Percentiles rank a stretch among this genome's conserved stretches.
phyloP scores from a whole-genome alignment of 2,329 filamentous ascomycete genomes.

The Xylariaceae sp. region DNA sequence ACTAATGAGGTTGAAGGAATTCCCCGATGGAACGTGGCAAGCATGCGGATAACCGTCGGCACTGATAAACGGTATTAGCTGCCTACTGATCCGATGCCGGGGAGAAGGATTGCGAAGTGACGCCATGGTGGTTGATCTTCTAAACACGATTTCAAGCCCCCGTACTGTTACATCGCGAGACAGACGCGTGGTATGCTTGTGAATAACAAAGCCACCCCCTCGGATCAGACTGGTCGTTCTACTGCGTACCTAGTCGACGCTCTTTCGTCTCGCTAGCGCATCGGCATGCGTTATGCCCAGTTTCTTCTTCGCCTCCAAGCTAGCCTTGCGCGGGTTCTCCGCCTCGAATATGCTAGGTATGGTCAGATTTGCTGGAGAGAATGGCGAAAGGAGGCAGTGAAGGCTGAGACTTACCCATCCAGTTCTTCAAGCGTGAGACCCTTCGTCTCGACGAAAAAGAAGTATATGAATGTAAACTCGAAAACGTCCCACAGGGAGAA shows the following conservation, averaged over 20 bases:
- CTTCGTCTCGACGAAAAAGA: constrained; percentile 35
- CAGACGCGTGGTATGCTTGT: no score
- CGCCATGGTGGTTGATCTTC: no score
- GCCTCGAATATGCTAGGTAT: constrained; percentile 33
- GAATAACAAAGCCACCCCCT: no score
- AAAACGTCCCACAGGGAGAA: constrained; percentile 35
- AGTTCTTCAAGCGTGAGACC: constrained; percentile 33
- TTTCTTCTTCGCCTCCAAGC: constrained; percentile 28
- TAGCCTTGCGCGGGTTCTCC: constrained; percentile 33
- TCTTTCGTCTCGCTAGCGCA: constrained; percentile 4
- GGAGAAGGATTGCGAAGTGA: no score
- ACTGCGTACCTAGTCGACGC: neutral
- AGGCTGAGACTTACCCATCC: constrained; percentile 20
- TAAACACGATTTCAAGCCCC: no score
- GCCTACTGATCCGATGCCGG: no score
- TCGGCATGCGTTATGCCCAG: constrained; percentile 18
- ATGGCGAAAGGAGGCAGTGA: neutral
- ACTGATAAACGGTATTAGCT: no score
- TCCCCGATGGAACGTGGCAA: no score
- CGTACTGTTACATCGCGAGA: no score
- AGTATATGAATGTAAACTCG: constrained; percentile 33
- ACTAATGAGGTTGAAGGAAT: no score
- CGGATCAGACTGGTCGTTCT: neutral
- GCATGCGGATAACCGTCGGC: no score
- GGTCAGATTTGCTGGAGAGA: neutral